Evolutionary conservation across 2,329 filamentous ascomycete genomes (phyloP).

Genomic region (Calonectria naviculata): DNA sequence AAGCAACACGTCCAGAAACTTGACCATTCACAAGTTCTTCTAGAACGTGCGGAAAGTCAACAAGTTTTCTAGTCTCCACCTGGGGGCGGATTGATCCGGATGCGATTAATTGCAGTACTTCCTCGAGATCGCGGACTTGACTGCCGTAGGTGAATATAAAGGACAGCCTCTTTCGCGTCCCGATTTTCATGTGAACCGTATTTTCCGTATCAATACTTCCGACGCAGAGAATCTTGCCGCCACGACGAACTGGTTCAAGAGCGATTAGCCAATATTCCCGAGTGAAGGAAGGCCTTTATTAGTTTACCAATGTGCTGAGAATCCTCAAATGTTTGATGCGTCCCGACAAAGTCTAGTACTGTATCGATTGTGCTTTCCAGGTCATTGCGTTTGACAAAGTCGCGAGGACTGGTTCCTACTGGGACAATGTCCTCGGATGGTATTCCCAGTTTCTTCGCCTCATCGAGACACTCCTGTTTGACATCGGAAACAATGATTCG

Average conservation of each 20-base stretch:
- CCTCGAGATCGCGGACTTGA: constrained; percentile 50
- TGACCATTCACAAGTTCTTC: not conserved
- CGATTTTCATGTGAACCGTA: constrained; percentile 55
- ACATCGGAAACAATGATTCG: constrained; percentile 33
- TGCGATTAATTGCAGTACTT: constrained; percentile 39
- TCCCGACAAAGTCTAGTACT: constrained; percentile 34
- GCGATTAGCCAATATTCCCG: not conserved
- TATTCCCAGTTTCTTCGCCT: constrained; percentile 24
- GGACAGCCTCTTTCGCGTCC: constrained; percentile 53
- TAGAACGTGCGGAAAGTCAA: constrained; percentile 26
- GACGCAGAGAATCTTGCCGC: constrained; percentile 51
- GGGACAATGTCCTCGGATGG: constrained; percentile 26
- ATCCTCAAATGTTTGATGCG: constrained; percentile 36
- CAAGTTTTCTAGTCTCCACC: constrained; percentile 25
- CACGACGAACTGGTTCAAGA: constrained; percentile 24
- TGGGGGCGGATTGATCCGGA: constrained; percentile 20
- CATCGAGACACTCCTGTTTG: constrained; percentile 27
- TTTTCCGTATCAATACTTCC: constrained; percentile 53
- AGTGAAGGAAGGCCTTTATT: not conserved
- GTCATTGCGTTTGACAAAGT: constrained; percentile 15
- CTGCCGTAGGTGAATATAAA: constrained; percentile 57
- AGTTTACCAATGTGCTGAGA: constrained; percentile 33
- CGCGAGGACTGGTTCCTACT: constrained; percentile 15
- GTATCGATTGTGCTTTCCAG: constrained; percentile 27
- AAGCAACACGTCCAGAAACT: not conserved